Conservation (phyloP, 2,329 filamentous ascomycete species). For the Monosporascus ibericus region DNA sequence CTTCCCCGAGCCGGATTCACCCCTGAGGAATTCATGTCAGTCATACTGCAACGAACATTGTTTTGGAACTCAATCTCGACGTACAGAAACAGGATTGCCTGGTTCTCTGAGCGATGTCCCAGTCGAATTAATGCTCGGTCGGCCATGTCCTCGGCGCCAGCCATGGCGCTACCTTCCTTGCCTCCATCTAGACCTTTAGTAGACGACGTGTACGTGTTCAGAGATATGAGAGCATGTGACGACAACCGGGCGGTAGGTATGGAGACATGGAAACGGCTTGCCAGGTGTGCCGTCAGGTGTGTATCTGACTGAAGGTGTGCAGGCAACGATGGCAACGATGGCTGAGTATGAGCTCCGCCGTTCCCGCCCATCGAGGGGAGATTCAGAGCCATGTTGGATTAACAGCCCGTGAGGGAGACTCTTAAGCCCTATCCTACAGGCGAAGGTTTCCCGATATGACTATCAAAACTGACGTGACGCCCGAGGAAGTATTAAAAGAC, state of each 20-base stretch:
- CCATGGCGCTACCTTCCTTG: constrained; percentile 87
- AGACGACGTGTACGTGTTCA: constrained; percentile 93
- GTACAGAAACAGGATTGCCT: constrained; percentile 88
- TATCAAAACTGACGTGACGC: constrained; percentile 1
- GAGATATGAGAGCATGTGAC: constrained; percentile 81
- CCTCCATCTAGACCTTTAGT: constrained; percentile 83
- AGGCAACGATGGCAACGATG: constrained; percentile 82
- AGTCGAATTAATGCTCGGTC: constrained; percentile 78
- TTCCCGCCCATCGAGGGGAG: constrained; percentile 42
- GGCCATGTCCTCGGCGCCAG: constrained; percentile 86
- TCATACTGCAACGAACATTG: constrained; percentile 2
- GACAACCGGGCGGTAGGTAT: constrained; percentile 83
- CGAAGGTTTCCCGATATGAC: constrained; percentile 3
- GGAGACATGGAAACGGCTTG: constrained; percentile 86
- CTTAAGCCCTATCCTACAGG: constrained; percentile 18
- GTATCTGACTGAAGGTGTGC: constrained; percentile 75
- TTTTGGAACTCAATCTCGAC: constrained; percentile 32
- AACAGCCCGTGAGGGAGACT: constrained; percentile 16
- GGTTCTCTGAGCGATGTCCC: constrained; percentile 85
- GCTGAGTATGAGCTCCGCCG: constrained; percentile 68
- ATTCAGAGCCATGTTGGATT: constrained; percentile 54
- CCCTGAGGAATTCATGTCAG: constrained; percentile 44
- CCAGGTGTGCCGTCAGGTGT: constrained; percentile 74
- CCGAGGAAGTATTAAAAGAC: not conserved
- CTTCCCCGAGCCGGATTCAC: constrained; percentile 94